Evolutionary conservation across 208 protist genomes (phyloP), one percentile per base, ranked within the genome.

Genomic region (Phytomonas sp.): DNA sequence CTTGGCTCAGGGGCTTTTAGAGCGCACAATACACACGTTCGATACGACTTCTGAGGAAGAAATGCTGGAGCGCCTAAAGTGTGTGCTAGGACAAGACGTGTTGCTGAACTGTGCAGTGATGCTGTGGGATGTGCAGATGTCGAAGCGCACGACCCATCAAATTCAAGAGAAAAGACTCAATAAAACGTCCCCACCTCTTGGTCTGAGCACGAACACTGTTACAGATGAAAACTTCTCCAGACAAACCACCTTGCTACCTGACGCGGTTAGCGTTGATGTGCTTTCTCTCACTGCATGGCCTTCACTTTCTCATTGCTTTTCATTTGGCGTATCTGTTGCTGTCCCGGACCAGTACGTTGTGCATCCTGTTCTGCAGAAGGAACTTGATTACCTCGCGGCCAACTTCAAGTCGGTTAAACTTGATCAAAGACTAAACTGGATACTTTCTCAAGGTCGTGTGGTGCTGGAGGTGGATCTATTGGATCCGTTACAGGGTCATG

Each of bases 21-120:
- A 72, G n/a, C 91, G 91, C 67, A 68, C 46, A 0, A 79, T 93
- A 76, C 80, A 89, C 82, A 71, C 88, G 68, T 96, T 94, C 68
- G 84, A 94, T 76, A 92, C 86, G 23, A 87, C 82, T 0, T 68
- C 76, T 4, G 88, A 93, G 70, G 88, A 94, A 67, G 91, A 96
- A 72, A 87, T 93, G 31, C 76, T 93, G 34, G 91, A 96, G 72
- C 85, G 91, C 33, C 75, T 96, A n/a, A 88, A 89, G 72, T 91
- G 88, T 68, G 83, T 82, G 15, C 87, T 96, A 37, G 91, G 91
- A 62, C 88, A 92, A 75, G 81, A 87, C 60, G 76, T 79, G 30
- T 70, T 96, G 23, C 71, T 80, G 59, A 75, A 78, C 20, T 96
- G 91, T 62, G 77, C 81, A 6, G 88, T 96, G 56, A 96, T 96